Evolutionary conservation across 225 moss, liverwort and hornwort species (phyloP).

Genomic region (Takakia lepidozioides): DNA sequence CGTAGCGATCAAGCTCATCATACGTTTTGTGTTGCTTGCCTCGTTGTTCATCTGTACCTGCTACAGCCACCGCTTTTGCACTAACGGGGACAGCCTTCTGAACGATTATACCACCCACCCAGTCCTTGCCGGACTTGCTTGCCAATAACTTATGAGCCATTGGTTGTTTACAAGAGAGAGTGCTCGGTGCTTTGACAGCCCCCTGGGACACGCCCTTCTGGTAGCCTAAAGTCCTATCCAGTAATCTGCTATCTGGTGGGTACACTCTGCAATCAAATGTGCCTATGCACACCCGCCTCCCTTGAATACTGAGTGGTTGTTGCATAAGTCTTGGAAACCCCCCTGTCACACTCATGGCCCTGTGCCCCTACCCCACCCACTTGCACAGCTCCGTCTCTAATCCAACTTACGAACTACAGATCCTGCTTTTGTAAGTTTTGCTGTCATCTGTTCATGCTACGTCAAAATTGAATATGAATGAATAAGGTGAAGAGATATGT

Average conservation of each 20-base stretch:
- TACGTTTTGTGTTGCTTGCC: slow-evolving; percentile 4
- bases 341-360: slow-evolving; percentile 21
- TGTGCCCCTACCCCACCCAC: too few relatives aligned
- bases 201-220: slow-evolving; percentile 3
- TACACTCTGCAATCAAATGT: slow-evolving; percentile 9
- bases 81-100: neutral
- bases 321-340: slow-evolving; percentile 15
- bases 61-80: slow-evolving; percentile 2
- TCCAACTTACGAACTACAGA: too few relatives aligned
- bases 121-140: slow-evolving; percentile 8
- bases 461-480: too few relatives aligned
- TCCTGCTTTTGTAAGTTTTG: too few relatives aligned
- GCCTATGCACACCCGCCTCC: slow-evolving; percentile 13
- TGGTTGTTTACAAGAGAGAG: slow-evolving; percentile 4
- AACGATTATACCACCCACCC: neutral
- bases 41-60: slow-evolving; percentile 10
- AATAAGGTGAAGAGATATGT: too few relatives aligned
- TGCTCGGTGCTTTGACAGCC: slow-evolving; percentile 4
- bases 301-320: slow-evolving; percentile 11
- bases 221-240: neutral
- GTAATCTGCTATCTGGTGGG: slow-evolving; percentile 7
- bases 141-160: slow-evolving; percentile 9
- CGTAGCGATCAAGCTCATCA: slow-evolving; percentile 10
- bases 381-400: too few relatives aligned
- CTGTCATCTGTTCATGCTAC: too few relatives aligned